These are phyloP conservation scores for Teunomyces lycoperdinae DNA, from an alignment of 805 yeast species.

Conservation along the genomic window DNA sequence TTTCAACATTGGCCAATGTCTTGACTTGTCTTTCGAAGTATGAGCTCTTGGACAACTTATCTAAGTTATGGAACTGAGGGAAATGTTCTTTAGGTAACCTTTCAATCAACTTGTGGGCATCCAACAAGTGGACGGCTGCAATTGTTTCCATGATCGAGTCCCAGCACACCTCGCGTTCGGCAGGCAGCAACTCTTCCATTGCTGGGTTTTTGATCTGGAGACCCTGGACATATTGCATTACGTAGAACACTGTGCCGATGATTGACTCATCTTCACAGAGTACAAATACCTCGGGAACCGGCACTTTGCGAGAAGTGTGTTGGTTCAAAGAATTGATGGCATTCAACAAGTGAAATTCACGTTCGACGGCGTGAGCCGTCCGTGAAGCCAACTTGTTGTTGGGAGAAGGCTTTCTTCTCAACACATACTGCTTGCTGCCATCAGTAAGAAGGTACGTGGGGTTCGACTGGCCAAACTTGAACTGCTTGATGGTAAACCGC, in stretches of 20 bases:
- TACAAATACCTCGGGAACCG: conserved; percentile 51
- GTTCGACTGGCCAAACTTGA: conserved; percentile 61
- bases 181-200: conserved; percentile 32
- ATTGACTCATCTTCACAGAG: conserved; percentile 56
- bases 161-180: conserved; percentile 39
- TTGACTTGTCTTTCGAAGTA: conserved; percentile 56
- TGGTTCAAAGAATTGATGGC: conserved; percentile 30
- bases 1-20: conserved; percentile 44
- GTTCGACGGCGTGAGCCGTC: conserved; percentile 61
- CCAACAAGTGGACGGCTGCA: conserved; percentile 48
- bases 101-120: conserved; percentile 38
- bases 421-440: conserved; percentile 37
- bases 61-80: conserved; percentile 36
- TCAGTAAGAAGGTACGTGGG: conserved; percentile 56
- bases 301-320: conserved; percentile 31
- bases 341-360: conserved; percentile 53
- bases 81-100: conserved; percentile 47
- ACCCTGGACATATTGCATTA: conserved; percentile 61
- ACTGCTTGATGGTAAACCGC: conserved; percentile 43
- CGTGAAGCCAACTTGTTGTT: conserved; percentile 48
- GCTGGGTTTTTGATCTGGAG: conserved; percentile 54
- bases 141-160: conserved; percentile 46
- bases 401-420: conserved; percentile 56
- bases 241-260: conserved; percentile 54
- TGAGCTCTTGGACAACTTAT: conserved; percentile 16